Evolutionary conservation across 176 grass and related monocot species (phyloP), one percentile per base, ranked within the genome.

Genomic region (Juncus effusus): DNA sequence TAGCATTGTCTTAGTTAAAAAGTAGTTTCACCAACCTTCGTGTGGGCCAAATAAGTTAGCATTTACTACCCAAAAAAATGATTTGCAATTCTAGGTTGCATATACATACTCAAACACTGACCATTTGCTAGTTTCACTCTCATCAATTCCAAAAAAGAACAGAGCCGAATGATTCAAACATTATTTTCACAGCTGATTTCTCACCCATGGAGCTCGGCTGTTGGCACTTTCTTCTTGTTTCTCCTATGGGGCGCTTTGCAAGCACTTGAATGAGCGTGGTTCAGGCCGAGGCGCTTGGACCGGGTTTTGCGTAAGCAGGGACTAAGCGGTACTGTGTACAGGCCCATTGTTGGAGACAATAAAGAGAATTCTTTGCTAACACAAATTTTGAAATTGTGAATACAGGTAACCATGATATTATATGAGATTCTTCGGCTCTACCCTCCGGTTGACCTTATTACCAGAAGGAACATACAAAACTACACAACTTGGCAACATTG

Each of bases 341-440:
- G 66, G 0, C 62, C 77, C 6, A 35, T 85, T 1, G 67, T 68
- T 4, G 89, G 89, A 16, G 89, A 88, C 71, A 45, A 69, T 16
- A 71, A 44, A 63, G 47, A 73, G 39, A 85, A 8, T 13, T 61
- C 59, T 14, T 36, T 28, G 19, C 19, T 28, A 28, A 28, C 19
- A 28, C 19, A 28, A 28, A 28, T 28, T 28, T 28, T 28, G 19
- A 28, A 47, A 47, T 47, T 47, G 6, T 47, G 44, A 47, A 47
- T 47, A 3, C 49, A 95, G 86, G 86, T 90, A 59, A 80, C 78
- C 13, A 84, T 82, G 86, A 82, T 95, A 59, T n/a, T 90, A 6
- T 72, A 90, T 8, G 86, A 95, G 83, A 80, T 95, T 47, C 90
- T 95, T 37, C 67, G 77, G 7, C 35, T 90, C 13, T 95, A 95